These are phyloP conservation scores for Copromyces sp. DNA, from an alignment of 495 filamentous ascomycete species.

Conservation along the genomic window DNA sequence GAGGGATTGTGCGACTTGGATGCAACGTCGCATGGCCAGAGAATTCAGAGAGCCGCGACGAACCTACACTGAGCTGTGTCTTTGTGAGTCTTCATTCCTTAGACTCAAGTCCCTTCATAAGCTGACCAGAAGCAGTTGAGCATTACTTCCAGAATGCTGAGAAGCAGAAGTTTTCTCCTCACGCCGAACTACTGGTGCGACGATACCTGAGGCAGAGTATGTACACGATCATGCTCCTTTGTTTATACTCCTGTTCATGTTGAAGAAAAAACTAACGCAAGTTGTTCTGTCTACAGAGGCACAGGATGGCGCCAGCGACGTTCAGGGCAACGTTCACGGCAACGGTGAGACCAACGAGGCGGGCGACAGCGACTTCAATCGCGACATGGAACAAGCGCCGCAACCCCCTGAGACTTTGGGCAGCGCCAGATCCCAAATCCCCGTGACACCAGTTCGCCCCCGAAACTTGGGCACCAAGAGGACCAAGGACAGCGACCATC, in stretches of 20 bases:
- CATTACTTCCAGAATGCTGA: slow-evolving; percentile 35
- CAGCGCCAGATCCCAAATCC: background rate
- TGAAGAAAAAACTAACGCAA: background rate
- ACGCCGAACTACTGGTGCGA: slow-evolving; percentile 14
- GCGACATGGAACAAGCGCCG: background rate
- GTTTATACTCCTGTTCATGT: background rate
- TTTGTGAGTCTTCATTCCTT: slow-evolving; percentile 24
- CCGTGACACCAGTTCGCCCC: background rate
- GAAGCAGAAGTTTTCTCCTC: slow-evolving; percentile 21
- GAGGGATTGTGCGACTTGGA: slow-evolving; percentile 20
- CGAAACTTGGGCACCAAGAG: background rate
- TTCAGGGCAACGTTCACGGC: background rate
- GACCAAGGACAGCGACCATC: background rate
- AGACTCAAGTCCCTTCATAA: background rate
- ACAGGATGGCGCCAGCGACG: background rate
- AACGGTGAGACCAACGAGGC: background rate
- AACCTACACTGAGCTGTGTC: slow-evolving; percentile 23
- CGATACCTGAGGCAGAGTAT: slow-evolving; percentile 12
- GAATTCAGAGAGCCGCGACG: slow-evolving; percentile 10
- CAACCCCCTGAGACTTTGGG: background rate
- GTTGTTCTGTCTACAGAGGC: background rate
- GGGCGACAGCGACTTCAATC: background rate
- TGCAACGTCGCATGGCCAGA: slow-evolving; percentile 21
- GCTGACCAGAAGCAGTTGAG: slow-evolving; percentile 28
- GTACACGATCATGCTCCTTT: background rate